Conservation (phyloP, 1,284 basidiomycete genomes). For the Cutaneotrichosporon cavernicola region DNA sequence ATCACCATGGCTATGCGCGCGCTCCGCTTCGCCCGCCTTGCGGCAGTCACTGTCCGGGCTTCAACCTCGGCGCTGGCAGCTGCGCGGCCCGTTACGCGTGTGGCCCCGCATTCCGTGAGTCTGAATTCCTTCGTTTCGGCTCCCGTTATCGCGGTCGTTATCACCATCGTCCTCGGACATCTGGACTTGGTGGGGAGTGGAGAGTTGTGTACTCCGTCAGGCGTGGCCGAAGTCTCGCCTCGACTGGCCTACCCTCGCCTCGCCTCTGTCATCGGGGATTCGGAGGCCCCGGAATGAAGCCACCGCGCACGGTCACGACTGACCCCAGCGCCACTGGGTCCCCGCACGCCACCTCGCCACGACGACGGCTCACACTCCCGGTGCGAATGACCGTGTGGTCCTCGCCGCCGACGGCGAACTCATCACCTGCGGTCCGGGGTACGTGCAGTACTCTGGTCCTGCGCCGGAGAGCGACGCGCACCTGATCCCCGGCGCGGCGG, state of each 20-base stretch:
- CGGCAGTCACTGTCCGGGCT: neutral
- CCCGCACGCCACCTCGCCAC: slow-evolving; percentile 2
- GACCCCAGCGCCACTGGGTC: neutral
- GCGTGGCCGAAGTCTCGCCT: neutral
- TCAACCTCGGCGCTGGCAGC: neutral
- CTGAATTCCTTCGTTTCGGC: neutral
- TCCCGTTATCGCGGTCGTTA: neutral
- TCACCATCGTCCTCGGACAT: neutral
- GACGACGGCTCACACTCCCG: neutral
- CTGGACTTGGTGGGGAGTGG: too few relatives aligned
- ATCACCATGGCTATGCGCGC: slow-evolving; percentile 3
- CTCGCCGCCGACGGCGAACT: slow-evolving; percentile 10
- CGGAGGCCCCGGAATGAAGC: neutral
- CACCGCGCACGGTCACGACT: neutral
- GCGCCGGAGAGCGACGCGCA: slow-evolving; percentile 12
- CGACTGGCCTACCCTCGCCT: neutral
- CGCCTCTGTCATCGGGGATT: neutral
- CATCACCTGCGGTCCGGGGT: slow-evolving; percentile 19
- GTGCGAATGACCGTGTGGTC: slow-evolving; percentile 7
- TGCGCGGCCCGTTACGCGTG: neutral
- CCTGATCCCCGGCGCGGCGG: neutral
- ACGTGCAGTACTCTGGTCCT: slow-evolving; percentile 19
- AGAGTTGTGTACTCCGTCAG: neutral
- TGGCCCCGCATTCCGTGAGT: slow-evolving; percentile 1
- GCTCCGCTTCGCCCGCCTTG: neutral